Base-by-base conservation (phyloP, 140 eudicot species). In the Flaveria floridana region DNA sequence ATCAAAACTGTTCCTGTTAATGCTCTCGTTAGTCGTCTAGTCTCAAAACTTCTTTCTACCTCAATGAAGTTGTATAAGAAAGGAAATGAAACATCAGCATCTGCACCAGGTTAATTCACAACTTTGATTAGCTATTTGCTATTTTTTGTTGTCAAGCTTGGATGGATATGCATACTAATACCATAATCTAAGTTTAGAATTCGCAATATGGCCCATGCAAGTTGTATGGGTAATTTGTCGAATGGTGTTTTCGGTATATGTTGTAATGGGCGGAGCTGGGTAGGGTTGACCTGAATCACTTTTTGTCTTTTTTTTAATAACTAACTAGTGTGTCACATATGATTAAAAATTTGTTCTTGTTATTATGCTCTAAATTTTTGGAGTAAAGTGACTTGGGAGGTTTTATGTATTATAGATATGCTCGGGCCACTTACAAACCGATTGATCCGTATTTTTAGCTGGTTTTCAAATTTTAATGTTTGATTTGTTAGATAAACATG, bases 1-100 rank as follows among this genome's bases (percentile, higher is more conserved):
- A 68, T 90, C 41, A 85, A 85, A 76, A 75, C 84, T 50, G 84
- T 87, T 77, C 91, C 91, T 62, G 59, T 89, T 55, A 85, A 80
- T 25, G 64, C 46, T 66, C 58, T 78, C 65, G 84, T 91, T 73
- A 73, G 61, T 14, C 82, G 72, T 66, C 46, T 90, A 30, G 86
- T 94, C 69, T 77, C 82, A 42, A 88, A 84, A 83, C 83, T 88
- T 72, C 89, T 94, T 68, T 74, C 81, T 34, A 73, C 73, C 53
- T 81, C 82, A 65, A 59, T 78, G 76, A 85, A 83, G 85, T 51
- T 82, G 69, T 85, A 84, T 57, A 81, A 79, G 73, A 84, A 77
- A 66, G 81, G 82, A 79, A 68, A 48, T 76, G 82, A 83, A 41
- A 44, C 84, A 65, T 70, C 73, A 44, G 75, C 84, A 65, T 68